Evolutionary conservation across 176 grass and related monocot genomes (phyloP).

Genomic region (Phoenix dactylifera): DNA sequence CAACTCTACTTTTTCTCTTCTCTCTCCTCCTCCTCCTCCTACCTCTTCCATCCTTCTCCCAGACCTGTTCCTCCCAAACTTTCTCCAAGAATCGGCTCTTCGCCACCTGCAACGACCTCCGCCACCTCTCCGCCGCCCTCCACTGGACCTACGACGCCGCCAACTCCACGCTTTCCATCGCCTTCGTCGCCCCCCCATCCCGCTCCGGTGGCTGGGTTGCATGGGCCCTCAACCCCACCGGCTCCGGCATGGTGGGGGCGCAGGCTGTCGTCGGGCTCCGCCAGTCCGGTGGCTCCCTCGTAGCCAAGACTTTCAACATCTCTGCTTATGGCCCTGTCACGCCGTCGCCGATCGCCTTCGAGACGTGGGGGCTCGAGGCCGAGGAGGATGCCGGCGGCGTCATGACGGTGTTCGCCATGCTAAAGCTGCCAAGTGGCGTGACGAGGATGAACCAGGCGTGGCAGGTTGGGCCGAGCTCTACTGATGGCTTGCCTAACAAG

Average conservation of each 20-base stretch:
- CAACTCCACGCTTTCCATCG: conserved; percentile 30
- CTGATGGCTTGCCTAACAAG: background rate
- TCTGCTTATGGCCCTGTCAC: background rate
- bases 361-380: conserved; percentile 34
- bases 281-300: conserved; percentile 24
- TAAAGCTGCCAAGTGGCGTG: conserved; percentile 34
- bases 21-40: too few relatives aligned
- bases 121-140: conserved; percentile 40
- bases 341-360: conserved; percentile 16
- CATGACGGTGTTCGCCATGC: conserved; percentile 42
- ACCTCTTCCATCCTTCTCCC: too few relatives aligned
- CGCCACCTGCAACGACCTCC: conserved; percentile 48
- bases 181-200: conserved; percentile 36
- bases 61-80: conserved; percentile 23
- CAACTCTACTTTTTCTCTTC: too few relatives aligned
- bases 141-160: conserved; percentile 57
- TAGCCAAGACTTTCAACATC: conserved; percentile 43
- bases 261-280: conserved; percentile 50
- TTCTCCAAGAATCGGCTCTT: conserved; percentile 38
- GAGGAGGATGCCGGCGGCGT: conserved; percentile 25
- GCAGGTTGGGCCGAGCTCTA: conserved; percentile 31
- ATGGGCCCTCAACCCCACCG: conserved; percentile 53
- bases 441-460: conserved; percentile 56
- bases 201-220: conserved; percentile 44
- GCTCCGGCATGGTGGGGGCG: conserved; percentile 22